These are phyloP conservation scores for Gossypium davidsonii DNA, from an alignment of 441 rosid genomes.

Conservation along the genomic window DNA sequence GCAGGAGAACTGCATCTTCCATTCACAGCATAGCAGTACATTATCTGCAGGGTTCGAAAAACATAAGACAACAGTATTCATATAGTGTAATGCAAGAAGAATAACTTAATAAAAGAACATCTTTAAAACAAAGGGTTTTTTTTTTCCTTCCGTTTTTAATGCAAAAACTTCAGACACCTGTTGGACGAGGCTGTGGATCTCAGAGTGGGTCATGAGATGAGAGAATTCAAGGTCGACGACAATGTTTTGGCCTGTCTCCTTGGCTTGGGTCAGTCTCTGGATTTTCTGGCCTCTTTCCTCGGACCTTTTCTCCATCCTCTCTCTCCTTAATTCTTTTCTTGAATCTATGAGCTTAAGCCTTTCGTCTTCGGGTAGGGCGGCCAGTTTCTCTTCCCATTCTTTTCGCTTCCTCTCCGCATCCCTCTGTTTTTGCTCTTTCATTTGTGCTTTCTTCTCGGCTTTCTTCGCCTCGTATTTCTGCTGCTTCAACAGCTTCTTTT, in stretches of 20 bases:
- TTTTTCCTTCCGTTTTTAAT: neutral
- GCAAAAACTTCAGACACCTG: constrained; percentile 27
- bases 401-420: constrained; percentile 64
- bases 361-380: constrained; percentile 56
- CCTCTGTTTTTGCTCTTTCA: constrained; percentile 59
- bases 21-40: constrained; percentile 88
- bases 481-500: constrained; percentile 74
- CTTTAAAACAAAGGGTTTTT: neutral
- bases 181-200: constrained; percentile 81
- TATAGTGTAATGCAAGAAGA: neutral
- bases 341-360: constrained; percentile 55
- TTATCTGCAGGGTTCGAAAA: constrained; percentile 40
- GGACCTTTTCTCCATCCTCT: constrained; percentile 59
- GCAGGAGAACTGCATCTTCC: constrained; percentile 52
- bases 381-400: constrained; percentile 73
- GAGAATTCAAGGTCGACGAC: constrained; percentile 79
- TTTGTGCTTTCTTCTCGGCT: constrained; percentile 73
- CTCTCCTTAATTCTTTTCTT: constrained; percentile 50
- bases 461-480: constrained; percentile 65
- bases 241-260: constrained; percentile 53
- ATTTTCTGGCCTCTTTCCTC: constrained; percentile 59
- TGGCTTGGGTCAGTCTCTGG: constrained; percentile 50
- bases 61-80: neutral
- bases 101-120: neutral
- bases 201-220: constrained; percentile 62